Conservation (phyloP, 2,329 filamentous ascomycete genomes). For the Passalora sequoiae region DNA sequence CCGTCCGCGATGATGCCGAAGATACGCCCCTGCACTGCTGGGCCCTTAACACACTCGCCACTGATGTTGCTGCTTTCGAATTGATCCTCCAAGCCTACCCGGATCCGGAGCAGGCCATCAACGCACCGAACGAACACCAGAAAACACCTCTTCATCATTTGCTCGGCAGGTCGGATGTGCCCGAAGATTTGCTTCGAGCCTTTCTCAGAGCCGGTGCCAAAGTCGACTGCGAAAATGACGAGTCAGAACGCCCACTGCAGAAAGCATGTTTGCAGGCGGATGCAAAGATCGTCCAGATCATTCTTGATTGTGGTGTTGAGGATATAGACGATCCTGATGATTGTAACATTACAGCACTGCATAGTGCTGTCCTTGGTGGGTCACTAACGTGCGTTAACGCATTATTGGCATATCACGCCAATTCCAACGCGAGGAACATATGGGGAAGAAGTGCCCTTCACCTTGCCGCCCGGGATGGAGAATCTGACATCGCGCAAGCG, state of each 20-base stretch:
- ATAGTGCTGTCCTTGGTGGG: no score
- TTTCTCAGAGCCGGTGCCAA: constrained; percentile 12
- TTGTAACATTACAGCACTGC: no score
- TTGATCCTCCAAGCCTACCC: neutral
- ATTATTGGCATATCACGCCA: no score
- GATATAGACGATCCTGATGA: constrained; percentile 18
- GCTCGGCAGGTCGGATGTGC: constrained; percentile 9
- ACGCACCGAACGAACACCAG: constrained; percentile 9
- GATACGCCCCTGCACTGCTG: constrained; percentile 11
- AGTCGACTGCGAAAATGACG: constrained; percentile 16
- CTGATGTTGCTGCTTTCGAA: neutral
- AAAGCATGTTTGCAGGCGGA: constrained; percentile 11
- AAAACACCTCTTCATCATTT: constrained; percentile 15
- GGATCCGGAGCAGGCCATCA: constrained; percentile 7
- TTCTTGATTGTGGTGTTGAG: constrained; percentile 7
- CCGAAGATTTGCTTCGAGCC: constrained; percentile 14
- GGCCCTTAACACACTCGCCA: neutral
- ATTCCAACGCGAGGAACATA: no score
- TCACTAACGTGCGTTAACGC: no score
- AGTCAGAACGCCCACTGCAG: constrained; percentile 15
- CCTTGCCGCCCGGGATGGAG: neutral
- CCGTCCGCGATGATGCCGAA: constrained; percentile 1
- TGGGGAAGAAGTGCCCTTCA: neutral
- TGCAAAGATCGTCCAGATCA: constrained; percentile 9
- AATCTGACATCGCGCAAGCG: constrained; percentile 3